Conservation (phyloP, 805 yeast species). For the Candida cerambycidarum region DNA sequence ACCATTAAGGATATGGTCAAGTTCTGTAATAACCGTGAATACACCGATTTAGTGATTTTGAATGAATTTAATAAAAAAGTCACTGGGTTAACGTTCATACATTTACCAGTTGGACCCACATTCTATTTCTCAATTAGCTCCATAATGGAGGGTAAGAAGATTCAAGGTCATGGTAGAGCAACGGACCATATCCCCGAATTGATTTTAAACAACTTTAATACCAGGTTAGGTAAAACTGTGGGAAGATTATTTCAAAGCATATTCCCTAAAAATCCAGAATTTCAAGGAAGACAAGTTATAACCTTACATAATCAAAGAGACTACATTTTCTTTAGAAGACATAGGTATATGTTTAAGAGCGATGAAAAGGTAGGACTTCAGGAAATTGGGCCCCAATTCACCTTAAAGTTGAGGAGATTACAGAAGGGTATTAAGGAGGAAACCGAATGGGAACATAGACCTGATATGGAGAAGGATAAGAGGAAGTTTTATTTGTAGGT, state of each 20-base stretch:
- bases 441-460: conserved; percentile 92
- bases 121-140: conserved; percentile 86
- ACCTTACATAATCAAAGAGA: conserved; percentile 97
- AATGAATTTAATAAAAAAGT: conserved; percentile 94
- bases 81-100: conserved; percentile 89
- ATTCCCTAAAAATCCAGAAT: conserved; percentile 90
- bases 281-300: conserved; percentile 93
- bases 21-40: conserved; percentile 77
- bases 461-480: conserved; percentile 96
- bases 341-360: conserved; percentile 83
- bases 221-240: conserved; percentile 90
- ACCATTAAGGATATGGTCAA: conserved; percentile 84
- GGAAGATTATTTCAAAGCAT: conserved; percentile 89
- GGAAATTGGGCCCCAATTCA: conserved; percentile 96
- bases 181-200: conserved; percentile 92
- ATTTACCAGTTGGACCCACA: conserved; percentile 94
- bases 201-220: conserved; percentile 86
- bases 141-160: conserved; percentile 68
- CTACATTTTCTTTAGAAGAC: conserved; percentile 91
- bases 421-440: conserved; percentile 93
- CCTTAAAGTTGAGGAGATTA: conserved; percentile 80
- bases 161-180: conserved; percentile 86
- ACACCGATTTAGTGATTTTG: conserved; percentile 82
- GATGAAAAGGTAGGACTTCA: conserved; percentile 94
- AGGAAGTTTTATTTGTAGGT: conserved; percentile 70